Conservation (phyloP, 164 flowering plant genomes). For the Cinnamomum chago region DNA sequence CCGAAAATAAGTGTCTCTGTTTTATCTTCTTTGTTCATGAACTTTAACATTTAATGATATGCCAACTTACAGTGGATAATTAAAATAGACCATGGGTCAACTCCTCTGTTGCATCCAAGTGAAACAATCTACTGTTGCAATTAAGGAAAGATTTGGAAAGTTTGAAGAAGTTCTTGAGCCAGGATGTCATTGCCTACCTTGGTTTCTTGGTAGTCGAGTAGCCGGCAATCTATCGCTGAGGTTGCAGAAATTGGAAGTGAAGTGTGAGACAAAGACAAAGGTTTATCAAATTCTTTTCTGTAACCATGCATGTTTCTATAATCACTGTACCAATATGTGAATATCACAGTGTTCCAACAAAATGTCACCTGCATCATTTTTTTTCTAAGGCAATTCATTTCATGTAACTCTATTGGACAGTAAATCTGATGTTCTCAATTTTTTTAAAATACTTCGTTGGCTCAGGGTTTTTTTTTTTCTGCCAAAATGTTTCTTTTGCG, state of each 20-base stretch:
- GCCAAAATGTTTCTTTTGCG: background rate
- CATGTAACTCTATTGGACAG: background rate
- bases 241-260: constrained; percentile 30
- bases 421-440: background rate
- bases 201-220: constrained; percentile 20
- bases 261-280: constrained; percentile 39
- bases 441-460: no score
- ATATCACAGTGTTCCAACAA: background rate
- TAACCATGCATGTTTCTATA: background rate
- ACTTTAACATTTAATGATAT: background rate
- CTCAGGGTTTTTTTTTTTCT: background rate
- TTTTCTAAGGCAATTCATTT: no score
- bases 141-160: constrained; percentile 29
- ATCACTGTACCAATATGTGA: background rate
- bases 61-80: background rate
- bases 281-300: constrained; percentile 9
- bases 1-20: background rate
- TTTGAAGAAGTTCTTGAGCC: constrained; percentile 30
- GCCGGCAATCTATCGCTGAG: constrained; percentile 30
- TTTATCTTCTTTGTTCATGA: background rate
- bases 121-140: constrained; percentile 29
- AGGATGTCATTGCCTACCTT: constrained; percentile 36
- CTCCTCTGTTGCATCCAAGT: constrained; percentile 26
- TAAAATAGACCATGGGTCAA: constrained; percentile 8
- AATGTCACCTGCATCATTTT: background rate